phyloP scores from a whole-genome alignment of 768 basidiomycete species.

The Phanerochaete carnosa region DNA sequence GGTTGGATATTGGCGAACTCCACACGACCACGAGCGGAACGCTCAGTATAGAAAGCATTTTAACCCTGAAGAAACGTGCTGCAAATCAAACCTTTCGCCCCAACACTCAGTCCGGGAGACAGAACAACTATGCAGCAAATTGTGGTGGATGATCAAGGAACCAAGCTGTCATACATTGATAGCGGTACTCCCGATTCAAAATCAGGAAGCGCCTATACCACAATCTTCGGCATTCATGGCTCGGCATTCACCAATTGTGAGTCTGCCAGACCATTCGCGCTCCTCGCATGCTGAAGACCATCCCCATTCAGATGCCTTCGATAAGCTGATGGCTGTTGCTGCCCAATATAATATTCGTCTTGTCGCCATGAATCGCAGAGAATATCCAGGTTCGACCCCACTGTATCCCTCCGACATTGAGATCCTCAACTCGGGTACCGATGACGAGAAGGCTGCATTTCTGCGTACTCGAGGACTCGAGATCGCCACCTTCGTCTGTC shows the following conservation, averaged over 20 bases:
- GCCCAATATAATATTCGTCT: conserved; percentile 16
- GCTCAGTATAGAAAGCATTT: too few species aligned
- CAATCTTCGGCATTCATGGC: conserved; percentile 5
- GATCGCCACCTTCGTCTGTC: not conserved
- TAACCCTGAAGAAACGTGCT: too few species aligned
- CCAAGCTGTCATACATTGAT: conserved; percentile 14
- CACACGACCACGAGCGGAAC: too few species aligned
- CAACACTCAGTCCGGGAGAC: too few species aligned
- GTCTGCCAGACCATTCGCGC: not conserved
- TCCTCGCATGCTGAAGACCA: not conserved
- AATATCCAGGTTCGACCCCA: conserved; percentile 22
- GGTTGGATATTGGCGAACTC: too few species aligned
- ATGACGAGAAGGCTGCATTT: not conserved
- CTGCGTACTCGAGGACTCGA: not conserved
- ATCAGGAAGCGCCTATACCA: not conserved
- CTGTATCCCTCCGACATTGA: conserved; percentile 13
- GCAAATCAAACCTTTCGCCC: too few species aligned
- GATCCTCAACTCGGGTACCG: not conserved
- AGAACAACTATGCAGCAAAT: not conserved
- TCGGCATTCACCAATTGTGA: not conserved
- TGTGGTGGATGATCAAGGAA: not conserved
- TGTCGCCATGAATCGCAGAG: conserved; percentile 22
- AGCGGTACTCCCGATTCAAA: conserved; percentile 5
- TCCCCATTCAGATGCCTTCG: conserved; percentile 13
- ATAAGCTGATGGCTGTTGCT: conserved; percentile 11